These are phyloP conservation scores for Entamoeba invadens DNA, from an alignment of 208 protist species.

Conservation along the genomic window DNA sequence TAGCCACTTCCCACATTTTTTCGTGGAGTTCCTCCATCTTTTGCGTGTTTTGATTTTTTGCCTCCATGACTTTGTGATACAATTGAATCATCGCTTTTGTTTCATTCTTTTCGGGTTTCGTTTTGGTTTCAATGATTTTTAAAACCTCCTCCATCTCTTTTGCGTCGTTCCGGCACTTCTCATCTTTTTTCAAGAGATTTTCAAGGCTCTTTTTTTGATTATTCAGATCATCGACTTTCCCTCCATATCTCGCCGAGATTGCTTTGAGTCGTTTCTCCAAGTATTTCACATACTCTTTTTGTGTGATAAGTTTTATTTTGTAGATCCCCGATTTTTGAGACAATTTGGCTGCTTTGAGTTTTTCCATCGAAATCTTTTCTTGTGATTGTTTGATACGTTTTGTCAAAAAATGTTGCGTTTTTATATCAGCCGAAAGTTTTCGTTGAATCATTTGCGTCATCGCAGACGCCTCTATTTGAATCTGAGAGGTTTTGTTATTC, in stretches of 20 bases:
- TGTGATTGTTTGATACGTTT: too few species aligned
- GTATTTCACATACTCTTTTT: neutral
- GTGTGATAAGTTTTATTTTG: too few species aligned
- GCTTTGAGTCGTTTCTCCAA: neutral
- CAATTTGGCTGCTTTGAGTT: too few species aligned
- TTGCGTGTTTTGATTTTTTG: neutral
- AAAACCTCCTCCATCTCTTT: neutral
- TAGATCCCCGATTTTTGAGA: too few species aligned
- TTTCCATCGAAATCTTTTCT: too few species aligned
- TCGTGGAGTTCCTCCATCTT: neutral
- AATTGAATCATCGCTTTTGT: neutral
- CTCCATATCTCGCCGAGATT: neutral
- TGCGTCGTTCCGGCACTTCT: neutral
- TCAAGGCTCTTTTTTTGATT: neutral
- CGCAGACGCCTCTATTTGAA: too few species aligned
- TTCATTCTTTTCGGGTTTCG: neutral
- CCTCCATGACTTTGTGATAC: neutral
- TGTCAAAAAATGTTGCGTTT: too few species aligned
- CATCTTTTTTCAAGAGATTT: neutral
- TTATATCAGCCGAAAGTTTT: too few species aligned
- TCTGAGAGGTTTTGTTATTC: too few species aligned
- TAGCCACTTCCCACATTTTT: neutral
- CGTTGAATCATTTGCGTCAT: too few species aligned
- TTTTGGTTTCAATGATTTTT: neutral
- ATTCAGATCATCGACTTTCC: neutral